These are phyloP conservation scores for Suillus sp. DNA, from an alignment of 768 basidiomycete species.

Conservation along the genomic window DNA sequence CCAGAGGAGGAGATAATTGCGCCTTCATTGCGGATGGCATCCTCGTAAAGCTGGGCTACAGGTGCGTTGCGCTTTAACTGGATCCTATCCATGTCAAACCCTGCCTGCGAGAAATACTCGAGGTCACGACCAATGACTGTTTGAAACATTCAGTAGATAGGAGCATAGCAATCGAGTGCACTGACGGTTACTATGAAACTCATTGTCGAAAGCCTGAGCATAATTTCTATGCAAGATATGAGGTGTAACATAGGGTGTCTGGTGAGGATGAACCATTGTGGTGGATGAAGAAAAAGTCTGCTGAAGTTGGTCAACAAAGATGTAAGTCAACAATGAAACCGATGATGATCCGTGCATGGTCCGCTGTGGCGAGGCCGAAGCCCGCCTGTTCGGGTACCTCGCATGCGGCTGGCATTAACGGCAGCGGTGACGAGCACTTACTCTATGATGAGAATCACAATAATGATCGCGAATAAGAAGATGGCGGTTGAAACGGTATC, in stretches of 20 bases:
- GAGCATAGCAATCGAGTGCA: conserved; percentile 16
- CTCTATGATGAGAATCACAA: conserved; percentile 17
- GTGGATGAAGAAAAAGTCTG: conserved; percentile 26
- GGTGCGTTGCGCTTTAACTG: conserved; percentile 94
- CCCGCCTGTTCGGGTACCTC: conserved; percentile 6
- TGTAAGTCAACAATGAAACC: conserved; percentile 28
- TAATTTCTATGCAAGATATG: conserved; percentile 89
- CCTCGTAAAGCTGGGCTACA: conserved; percentile 91
- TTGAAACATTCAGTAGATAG: conserved; percentile 16
- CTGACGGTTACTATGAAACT: conserved; percentile 61
- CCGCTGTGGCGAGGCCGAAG: conserved; percentile 8
- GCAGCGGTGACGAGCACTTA: conserved; percentile 17
- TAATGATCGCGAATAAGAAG: conserved; percentile 9
- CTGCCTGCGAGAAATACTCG: conserved; percentile 97
- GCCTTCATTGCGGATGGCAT: conserved; percentile 97
- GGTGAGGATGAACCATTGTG: conserved; percentile 65
- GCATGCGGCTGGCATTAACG: not conserved
- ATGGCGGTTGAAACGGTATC: conserved; percentile 10
- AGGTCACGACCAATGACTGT: conserved; percentile 91
- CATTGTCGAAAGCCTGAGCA: conserved; percentile 71
- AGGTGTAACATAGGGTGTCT: conserved; percentile 85
- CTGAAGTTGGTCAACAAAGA: conserved; percentile 9
- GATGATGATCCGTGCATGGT: conserved; percentile 6
- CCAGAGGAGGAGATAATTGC: conserved; percentile 96
- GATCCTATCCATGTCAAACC: conserved; percentile 98